These are phyloP conservation scores for Cyphellophora attinorum DNA, from an alignment of 2,329 filamentous ascomycete genomes.

Conservation along the genomic window DNA sequence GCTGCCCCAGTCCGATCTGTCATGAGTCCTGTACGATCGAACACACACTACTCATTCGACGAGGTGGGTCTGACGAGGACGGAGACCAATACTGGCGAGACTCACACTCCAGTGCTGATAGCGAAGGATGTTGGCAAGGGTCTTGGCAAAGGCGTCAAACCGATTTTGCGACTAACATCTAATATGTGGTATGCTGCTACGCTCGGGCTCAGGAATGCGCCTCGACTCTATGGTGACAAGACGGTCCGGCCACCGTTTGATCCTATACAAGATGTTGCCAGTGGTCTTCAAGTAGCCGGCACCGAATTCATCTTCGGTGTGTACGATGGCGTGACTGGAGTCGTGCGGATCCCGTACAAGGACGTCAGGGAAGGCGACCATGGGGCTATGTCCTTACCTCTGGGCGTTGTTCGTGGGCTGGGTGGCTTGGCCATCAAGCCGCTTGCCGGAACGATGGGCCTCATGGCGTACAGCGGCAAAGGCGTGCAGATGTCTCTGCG, in stretches of 20 bases:
- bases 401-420: constrained; percentile 36
- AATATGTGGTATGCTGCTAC: constrained; percentile 40
- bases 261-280: constrained; percentile 36
- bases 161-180: constrained; percentile 28
- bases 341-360: constrained; percentile 33
- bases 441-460: constrained; percentile 32
- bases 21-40: not conserved
- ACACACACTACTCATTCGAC: not conserved
- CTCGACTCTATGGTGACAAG: constrained; percentile 42
- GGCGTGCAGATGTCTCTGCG: constrained; percentile 32
- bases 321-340: constrained; percentile 34
- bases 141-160: constrained; percentile 14
- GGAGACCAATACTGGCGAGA: constrained; percentile 4
- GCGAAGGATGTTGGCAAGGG: constrained; percentile 15
- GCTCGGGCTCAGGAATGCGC: constrained; percentile 45
- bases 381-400: constrained; percentile 31
- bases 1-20: constrained; percentile 12
- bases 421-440: constrained; percentile 38
- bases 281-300: constrained; percentile 33
- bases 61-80: constrained; percentile 3
- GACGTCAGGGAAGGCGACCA: constrained; percentile 31
- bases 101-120: constrained; percentile 9
- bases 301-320: constrained; percentile 36
- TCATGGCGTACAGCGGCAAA: constrained; percentile 32
- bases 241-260: constrained; percentile 34